A percentile compares a stretch with the other conserved stretches of the same genome.
Evolutionary conservation across 1,139 yeast species (phyloP).

Genomic region (Suhomyces yuchorum): DNA sequence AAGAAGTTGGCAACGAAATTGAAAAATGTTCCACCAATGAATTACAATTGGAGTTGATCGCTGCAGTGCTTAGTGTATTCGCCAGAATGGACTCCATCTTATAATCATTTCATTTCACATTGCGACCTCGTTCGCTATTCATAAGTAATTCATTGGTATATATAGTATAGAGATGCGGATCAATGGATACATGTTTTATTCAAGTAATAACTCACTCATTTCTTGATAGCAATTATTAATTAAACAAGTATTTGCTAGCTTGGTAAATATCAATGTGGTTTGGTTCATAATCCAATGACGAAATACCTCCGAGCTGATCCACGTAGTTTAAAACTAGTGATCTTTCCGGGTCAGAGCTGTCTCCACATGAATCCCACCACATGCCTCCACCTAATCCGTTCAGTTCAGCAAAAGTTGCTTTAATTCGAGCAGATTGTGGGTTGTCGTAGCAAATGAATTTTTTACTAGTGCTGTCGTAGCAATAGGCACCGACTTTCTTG

Average conservation of each 20-base stretch:
- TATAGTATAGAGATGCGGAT: constrained; percentile 9
- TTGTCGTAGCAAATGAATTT: constrained; percentile 70
- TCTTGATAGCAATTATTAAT: not conserved
- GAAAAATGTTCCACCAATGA: constrained; percentile 58
- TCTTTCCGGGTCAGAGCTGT: constrained; percentile 31
- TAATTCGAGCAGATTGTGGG: constrained; percentile 49
- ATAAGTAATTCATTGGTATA: constrained; percentile 5
- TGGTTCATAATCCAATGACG: constrained; percentile 10
- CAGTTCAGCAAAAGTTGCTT: constrained; percentile 58
- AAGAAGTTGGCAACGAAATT: constrained; percentile 68
- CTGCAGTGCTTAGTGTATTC: constrained; percentile 75
- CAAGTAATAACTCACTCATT: not conserved
- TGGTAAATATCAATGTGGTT: constrained; percentile 23
- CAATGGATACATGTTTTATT: constrained; percentile 7
- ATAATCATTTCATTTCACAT: constrained; percentile 19
- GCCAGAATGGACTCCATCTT: constrained; percentile 60
- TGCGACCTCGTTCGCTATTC: constrained; percentile 1
- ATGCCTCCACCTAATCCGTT: constrained; percentile 75
- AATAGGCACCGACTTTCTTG: constrained; percentile 57
- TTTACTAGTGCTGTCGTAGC: constrained; percentile 43
- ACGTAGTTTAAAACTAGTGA: constrained; percentile 48
- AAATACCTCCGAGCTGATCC: constrained; percentile 41
- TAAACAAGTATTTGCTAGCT: constrained; percentile 21
- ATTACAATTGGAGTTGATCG: constrained; percentile 81
- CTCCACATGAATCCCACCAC: constrained; percentile 96